Evolutionary conservation across 225 moss, liverwort and hornwort species (phyloP).

Genomic region (Antitrichia curtipendula): DNA sequence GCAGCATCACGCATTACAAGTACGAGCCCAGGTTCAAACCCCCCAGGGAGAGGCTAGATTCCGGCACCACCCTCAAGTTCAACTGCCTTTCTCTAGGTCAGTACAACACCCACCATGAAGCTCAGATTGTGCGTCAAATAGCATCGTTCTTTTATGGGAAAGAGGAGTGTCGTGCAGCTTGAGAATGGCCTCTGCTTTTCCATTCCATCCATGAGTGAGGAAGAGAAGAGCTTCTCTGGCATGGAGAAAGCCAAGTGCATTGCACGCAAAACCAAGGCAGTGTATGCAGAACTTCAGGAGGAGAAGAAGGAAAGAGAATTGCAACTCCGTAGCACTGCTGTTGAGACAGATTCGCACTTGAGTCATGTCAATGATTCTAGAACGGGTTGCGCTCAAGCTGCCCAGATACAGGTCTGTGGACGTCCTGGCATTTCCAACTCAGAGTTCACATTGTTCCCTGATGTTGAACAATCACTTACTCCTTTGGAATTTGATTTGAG

Average conservation of each 20-base stretch:
- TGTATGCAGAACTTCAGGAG: not conserved
- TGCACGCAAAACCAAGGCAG: not conserved
- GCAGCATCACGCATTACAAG: not conserved
- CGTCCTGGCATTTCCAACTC: not conserved
- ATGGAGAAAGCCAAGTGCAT: not conserved
- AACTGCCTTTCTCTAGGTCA: not conserved
- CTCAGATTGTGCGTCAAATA: not conserved
- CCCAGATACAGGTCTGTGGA: not conserved
- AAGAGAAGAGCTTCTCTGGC: not conserved
- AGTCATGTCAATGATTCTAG: not conserved
- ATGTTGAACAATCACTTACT: not conserved
- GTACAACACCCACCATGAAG: not conserved
- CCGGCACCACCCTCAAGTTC: not conserved
- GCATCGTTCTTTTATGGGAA: not conserved
- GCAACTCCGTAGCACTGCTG: not conserved
- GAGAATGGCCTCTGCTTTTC: not conserved
- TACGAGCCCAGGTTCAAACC: not conserved
- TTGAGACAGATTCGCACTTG: not conserved
- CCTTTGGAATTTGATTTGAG: not conserved
- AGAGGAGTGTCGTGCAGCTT: not conserved
- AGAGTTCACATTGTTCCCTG: not conserved
- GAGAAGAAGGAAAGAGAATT: not conserved
- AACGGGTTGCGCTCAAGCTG: not conserved
- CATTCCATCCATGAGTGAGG: not conserved
- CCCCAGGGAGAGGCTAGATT: not conserved